Conservation (phyloP, 768 basidiomycete genomes). For the Russula foetens region DNA sequence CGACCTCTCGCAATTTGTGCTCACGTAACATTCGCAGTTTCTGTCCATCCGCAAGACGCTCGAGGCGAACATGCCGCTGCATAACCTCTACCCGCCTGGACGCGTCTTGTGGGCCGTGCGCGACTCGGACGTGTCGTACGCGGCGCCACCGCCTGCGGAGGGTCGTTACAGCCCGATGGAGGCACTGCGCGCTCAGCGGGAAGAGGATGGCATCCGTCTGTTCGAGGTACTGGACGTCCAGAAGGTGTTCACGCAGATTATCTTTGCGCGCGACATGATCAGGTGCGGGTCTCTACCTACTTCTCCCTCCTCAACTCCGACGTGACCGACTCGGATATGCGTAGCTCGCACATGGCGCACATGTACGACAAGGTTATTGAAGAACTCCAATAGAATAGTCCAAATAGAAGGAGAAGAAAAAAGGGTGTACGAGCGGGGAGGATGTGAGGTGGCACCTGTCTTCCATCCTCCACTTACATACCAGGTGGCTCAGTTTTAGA, state of each 20-base stretch:
- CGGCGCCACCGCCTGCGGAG: constrained; percentile 31
- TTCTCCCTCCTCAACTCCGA: not conserved
- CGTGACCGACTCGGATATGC: not conserved
- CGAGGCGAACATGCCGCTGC: constrained; percentile 73
- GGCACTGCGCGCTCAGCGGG: constrained; percentile 21
- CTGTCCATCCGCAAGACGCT: constrained; percentile 74
- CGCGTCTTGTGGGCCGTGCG: constrained; percentile 74
- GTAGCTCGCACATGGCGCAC: constrained; percentile 69
- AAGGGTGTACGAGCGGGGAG: not conserved
- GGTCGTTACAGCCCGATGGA: constrained; percentile 12
- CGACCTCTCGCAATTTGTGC: not conserved
- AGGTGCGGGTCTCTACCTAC: constrained; percentile 36
- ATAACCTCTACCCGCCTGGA: constrained; percentile 68
- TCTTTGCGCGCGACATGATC: constrained; percentile 79
- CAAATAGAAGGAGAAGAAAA: not conserved
- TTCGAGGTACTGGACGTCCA: constrained; percentile 76
- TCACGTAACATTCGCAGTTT: constrained; percentile 39
- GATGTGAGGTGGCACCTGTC: not conserved
- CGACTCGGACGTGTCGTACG: constrained; percentile 58
- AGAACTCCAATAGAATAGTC: constrained; percentile 34
- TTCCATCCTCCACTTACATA: not conserved
- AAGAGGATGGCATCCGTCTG: constrained; percentile 50
- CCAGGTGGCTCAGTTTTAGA: not conserved
- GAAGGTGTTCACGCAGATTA: constrained; percentile 69
- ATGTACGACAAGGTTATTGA: constrained; percentile 72